Evolutionary conservation across 805 yeast genomes (phyloP), one percentile per base, ranked within the genome.

Genomic region (Wickerhamiella domercqiae): DNA sequence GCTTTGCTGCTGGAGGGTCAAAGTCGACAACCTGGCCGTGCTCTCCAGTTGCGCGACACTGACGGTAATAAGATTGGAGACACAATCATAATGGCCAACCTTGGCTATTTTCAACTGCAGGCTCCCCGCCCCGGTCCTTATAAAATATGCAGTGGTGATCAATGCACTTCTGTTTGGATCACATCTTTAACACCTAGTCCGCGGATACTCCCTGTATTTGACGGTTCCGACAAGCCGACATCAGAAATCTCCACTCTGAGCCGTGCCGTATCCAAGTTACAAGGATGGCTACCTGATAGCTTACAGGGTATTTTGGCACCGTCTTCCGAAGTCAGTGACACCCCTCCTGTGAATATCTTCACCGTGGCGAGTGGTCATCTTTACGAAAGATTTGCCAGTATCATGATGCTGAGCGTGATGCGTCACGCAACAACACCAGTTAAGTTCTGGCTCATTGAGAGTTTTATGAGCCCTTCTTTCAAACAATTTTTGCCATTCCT

Each of bases 391-490:
- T 68, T 82, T 34, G 48, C 78, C 40, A 66, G 77, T 13, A 77
- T 78, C n/a, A 82, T 82, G 94, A 75, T 76, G 38, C 72, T 72
- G 1, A 78, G 90, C 3, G 86, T 81, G 2, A 71, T 70, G 70
- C 61, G 62, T 20, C 73, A 77, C 45, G 71, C 83, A 3, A 60
- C 71, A 1, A 71, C 70, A 36, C 62, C 74, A 0, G 75, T 82
- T 20, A 80, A 77, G 52, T 80, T 86, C 53, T 84, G 95, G 96
- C 60, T 87, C 11, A 66, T 84, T 43, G 93, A 82, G 45, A 78
- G 80, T 54, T 82, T 72, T 51, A 62, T 82, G 64, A 76, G 93
- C 18, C 75, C 84, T 29, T 60, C 71, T 3, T 73, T 86, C 50
- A 74, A 70, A 51, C 51, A 59, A 21, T 67, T 72, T 35, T 51